A percentile compares a stretch with the other conserved stretches of the same genome.
Conservation (phyloP, 768 basidiomycete genomes). For the Panellus pusillus region DNA sequence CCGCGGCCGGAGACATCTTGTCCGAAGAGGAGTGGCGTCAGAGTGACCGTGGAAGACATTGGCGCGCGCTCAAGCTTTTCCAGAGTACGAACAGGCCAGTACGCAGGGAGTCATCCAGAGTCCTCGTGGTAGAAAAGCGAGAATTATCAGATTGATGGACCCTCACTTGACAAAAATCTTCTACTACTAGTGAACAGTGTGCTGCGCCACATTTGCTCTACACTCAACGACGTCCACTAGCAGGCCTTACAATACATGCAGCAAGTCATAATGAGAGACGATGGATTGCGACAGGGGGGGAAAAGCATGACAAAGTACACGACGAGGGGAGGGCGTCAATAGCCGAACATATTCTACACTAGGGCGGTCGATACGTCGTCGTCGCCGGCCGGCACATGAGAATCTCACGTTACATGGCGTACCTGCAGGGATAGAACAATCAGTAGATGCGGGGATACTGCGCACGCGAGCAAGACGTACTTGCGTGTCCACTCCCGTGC, state of each 20-base stretch:
- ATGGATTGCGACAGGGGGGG: slow-evolving; percentile 9
- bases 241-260: too few species aligned
- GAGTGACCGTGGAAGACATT: too few species aligned
- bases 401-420: slow-evolving; percentile 34
- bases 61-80: too few species aligned
- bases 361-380: background rate
- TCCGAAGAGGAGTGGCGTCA: too few species aligned
- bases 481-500: slow-evolving; percentile 99
- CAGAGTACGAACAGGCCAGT: too few species aligned
- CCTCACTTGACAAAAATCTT: too few species aligned
- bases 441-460: slow-evolving; percentile 5
- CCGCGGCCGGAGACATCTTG: too few species aligned
- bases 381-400: background rate
- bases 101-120: too few species aligned
- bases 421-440: slow-evolving; percentile 27
- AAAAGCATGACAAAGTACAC: slow-evolving; percentile 14
- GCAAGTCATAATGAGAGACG: background rate
- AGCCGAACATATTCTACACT: slow-evolving; percentile 13
- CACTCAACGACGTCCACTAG: too few species aligned
- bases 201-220: too few species aligned
- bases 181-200: too few species aligned
- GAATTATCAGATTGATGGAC: background rate
- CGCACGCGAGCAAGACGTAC: slow-evolving; percentile 48
- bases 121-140: background rate
- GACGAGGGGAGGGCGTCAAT: background rate